These are phyloP conservation scores for Fagus sylvatica DNA, from an alignment of 306 rosid species.

Conservation along the genomic window DNA sequence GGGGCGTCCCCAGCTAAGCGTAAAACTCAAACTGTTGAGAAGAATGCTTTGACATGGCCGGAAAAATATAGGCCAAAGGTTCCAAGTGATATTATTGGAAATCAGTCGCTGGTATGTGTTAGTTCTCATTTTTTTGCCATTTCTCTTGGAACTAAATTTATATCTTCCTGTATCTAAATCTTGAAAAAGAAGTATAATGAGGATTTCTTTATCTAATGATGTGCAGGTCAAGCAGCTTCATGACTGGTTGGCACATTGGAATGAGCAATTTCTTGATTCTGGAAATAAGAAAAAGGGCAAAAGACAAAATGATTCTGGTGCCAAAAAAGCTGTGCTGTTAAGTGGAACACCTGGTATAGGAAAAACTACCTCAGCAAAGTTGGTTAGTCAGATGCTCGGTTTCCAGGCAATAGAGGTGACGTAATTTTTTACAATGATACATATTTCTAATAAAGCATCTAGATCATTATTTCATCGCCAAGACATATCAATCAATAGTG, in stretches of 20 bases:
- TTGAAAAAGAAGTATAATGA: constrained; percentile 7
- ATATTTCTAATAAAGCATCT: background rate
- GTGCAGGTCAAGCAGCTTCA: constrained; percentile 82
- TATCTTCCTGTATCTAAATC: constrained; percentile 20
- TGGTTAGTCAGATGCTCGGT: constrained; percentile 89
- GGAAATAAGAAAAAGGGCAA: constrained; percentile 66
- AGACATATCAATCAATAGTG: background rate
- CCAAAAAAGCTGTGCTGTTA: constrained; percentile 76
- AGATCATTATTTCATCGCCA: background rate
- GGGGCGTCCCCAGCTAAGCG: constrained; percentile 48
- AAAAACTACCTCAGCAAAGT: constrained; percentile 93
- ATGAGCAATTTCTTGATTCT: constrained; percentile 68
- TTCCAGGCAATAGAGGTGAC: constrained; percentile 83
- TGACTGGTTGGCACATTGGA: constrained; percentile 86
- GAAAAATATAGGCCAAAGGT: constrained; percentile 81
- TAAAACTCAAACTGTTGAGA: constrained; percentile 31
- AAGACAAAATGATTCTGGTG: constrained; percentile 57
- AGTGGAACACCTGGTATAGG: constrained; percentile 99
- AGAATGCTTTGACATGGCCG: constrained; percentile 66
- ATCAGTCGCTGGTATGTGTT: constrained; percentile 78
- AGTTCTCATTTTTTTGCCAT: constrained; percentile 25
- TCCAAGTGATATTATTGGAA: constrained; percentile 76
- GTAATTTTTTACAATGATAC: constrained; percentile 17
- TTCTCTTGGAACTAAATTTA: background rate
- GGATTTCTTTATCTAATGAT: constrained; percentile 33